Conservation (phyloP, 2,329 filamentous ascomycete genomes). For the Fusarium proliferatum region DNA sequence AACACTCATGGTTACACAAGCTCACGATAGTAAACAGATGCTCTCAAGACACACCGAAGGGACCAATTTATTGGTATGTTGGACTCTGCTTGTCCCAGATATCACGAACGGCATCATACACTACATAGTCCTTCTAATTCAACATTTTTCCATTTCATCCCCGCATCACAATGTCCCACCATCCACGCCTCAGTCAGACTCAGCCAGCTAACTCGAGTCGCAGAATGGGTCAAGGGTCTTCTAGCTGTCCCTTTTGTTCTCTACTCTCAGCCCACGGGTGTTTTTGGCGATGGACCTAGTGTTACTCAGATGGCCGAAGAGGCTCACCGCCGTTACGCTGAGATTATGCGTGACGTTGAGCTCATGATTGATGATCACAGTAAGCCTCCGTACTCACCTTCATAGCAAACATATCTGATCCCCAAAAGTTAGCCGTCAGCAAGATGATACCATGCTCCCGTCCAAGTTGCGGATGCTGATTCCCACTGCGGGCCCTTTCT, state of each 20-base stretch:
- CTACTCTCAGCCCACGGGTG: conserved; percentile 91
- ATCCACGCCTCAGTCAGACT: background rate
- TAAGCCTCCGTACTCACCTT: conserved; percentile 51
- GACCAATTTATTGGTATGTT: conserved; percentile 84
- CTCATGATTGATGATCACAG: conserved; percentile 92
- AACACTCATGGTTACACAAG: conserved; percentile 17
- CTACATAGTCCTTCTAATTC: background rate
- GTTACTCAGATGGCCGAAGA: conserved; percentile 80
- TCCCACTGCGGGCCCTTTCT: conserved; percentile 91
- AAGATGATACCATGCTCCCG: conserved; percentile 70
- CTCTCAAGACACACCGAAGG: conserved; percentile 83
- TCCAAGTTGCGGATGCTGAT: conserved; percentile 95
- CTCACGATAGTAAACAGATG: conserved; percentile 58
- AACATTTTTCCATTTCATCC: background rate
- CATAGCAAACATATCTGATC: background rate
- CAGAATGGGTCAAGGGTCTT: conserved; percentile 96
- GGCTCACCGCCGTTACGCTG: conserved; percentile 88
- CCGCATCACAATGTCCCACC: conserved; percentile 9
- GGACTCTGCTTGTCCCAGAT: background rate
- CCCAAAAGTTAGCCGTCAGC: conserved; percentile 75
- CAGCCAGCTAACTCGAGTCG: conserved; percentile 10
- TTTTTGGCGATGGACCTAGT: conserved; percentile 76
- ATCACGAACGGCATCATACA: background rate
- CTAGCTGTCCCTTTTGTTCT: conserved; percentile 96
- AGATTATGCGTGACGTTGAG: conserved; percentile 96